phyloP scores from a whole-genome alignment of 2,329 filamentous ascomycete genomes.

The Colletotrichum godetiae region DNA sequence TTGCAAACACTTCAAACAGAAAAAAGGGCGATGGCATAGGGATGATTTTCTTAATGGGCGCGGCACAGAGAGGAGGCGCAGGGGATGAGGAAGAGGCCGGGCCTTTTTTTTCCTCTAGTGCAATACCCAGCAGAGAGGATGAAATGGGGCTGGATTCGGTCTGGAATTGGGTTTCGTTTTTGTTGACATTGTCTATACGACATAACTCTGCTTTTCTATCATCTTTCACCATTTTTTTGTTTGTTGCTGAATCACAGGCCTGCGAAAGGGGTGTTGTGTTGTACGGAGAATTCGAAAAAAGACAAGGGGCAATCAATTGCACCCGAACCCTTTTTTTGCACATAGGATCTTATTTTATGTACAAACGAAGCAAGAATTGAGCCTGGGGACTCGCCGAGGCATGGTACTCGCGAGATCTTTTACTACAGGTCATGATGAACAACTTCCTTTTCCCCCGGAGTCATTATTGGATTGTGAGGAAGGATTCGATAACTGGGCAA shows the following conservation, averaged over 20 bases:
- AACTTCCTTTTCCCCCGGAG: neutral
- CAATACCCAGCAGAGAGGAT: neutral
- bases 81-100: slow-evolving; percentile 23
- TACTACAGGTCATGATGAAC: neutral
- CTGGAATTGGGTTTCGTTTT: neutral
- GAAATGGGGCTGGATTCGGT: neutral
- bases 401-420: neutral
- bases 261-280: neutral
- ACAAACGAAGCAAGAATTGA: slow-evolving; percentile 17
- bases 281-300: neutral
- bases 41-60: neutral
- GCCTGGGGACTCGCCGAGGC: slow-evolving; percentile 12
- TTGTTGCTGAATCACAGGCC: neutral
- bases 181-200: slow-evolving; percentile 4
- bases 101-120: slow-evolving; percentile 18
- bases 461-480: neutral
- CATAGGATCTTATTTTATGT: slow-evolving; percentile 20
- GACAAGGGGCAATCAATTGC: neutral
- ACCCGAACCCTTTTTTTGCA: neutral
- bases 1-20: neutral
- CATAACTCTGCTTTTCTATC: neutral
- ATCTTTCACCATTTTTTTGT: neutral
- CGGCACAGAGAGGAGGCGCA: neutral
- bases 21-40: neutral
- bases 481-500: neutral